Percentiles rank a stretch among this genome's conserved stretches.
Evolutionary conservation across 345 rosid species (phyloP).

Genomic region (Bretschneidera sinensis): DNA sequence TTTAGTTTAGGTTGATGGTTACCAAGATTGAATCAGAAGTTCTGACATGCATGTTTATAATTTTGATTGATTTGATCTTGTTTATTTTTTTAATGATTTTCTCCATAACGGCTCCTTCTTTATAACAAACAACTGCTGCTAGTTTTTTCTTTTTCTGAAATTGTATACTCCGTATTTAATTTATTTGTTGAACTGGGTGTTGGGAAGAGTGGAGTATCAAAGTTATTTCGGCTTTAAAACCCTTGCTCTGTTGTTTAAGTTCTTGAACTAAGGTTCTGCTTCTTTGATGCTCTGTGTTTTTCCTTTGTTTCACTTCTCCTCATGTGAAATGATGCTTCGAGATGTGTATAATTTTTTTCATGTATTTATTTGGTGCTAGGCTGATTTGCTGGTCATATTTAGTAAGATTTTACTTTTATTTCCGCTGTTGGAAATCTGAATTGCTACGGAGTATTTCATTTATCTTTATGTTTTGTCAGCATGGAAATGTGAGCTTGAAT

Average conservation of each 20-base stretch:
- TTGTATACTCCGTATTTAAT: not conserved
- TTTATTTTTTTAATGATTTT: not conserved
- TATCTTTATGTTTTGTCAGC: no score
- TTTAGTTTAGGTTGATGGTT: not conserved
- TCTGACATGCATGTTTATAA: constrained; percentile 9
- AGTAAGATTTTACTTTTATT: no score
- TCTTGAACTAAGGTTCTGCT: not conserved
- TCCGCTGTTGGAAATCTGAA: no score
- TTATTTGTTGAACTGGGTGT: not conserved
- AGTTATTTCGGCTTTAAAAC: not conserved
- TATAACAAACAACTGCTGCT: no score
- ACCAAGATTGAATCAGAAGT: constrained; percentile 21
- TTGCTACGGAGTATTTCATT: no score
- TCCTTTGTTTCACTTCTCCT: no score
- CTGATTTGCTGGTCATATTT: no score
- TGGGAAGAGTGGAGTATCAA: not conserved
- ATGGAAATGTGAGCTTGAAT: no score
- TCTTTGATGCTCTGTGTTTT: not conserved
- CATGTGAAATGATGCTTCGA: no score
- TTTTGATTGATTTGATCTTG: not conserved
- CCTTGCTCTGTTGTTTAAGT: not conserved
- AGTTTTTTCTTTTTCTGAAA: not conserved
- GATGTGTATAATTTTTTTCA: no score
- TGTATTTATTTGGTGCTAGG: no score
- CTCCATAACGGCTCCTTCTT: no score